Evolutionary conservation across 371 early-diverging fungal species (phyloP), one percentile per base, ranked within the genome.

Genomic region (Mortierella sp.): DNA sequence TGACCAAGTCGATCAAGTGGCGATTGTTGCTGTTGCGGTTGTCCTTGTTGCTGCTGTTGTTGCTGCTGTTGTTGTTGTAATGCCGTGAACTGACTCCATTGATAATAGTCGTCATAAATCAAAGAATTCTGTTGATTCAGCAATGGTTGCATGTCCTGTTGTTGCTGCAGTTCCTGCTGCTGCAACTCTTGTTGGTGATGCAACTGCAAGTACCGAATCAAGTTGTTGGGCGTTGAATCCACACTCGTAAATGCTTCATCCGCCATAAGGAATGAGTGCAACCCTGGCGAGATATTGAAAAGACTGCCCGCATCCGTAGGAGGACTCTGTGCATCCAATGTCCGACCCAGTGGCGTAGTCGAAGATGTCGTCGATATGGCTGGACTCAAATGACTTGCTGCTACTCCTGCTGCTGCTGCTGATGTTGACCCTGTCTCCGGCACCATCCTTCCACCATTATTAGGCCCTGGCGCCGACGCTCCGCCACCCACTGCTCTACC

Each of bases 111-210:
- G 42, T 85, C 86, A 60, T 54, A 85, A 7, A 85, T 82, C 60
- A 85, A 60, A 26, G 82, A 81, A 38, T 85, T 85, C 26, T 85
- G 80, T n/a, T 80, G 82, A 42, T 81, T 85, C 42, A 85, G 58
- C 14, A 84, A 48, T 2, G 84, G 84, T 58, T 79, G 80, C 80
- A 82, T 75, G 52, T 85, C 77, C 47, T 81, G 85, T 31, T 79
- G 82, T 42, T 80, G 84, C 24, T 63, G 84, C 2, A 77, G 70
- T 34, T 81, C 77, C 45, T 81, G 79, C 28, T 76, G 82, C 44
- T 74, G 82, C 74, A 77, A 47, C 28, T 85, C 80, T 31, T 82
- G 86, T 21, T 84, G 85, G 26, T 86, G 86, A 13, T 85, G 86
- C 11, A 77, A 76, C 54, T 85, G 86, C 47, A 85, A 38, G 75